Conservation (phyloP, 345 rosid genomes). For the Salix suchowensis region DNA sequence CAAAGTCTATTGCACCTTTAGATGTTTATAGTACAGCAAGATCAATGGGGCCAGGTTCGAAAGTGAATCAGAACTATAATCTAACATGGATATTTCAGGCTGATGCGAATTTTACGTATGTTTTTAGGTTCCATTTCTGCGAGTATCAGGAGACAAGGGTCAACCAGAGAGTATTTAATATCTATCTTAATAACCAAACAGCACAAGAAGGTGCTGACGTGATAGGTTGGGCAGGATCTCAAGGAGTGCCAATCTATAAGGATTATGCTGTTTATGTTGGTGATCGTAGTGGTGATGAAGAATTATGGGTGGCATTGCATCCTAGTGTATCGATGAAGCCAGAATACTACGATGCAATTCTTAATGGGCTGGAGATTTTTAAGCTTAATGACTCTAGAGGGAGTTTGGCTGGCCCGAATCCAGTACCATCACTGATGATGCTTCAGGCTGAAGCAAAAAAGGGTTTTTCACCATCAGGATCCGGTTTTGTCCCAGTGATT, state of each 20-base stretch:
- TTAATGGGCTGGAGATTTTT: slow-evolving; percentile 25
- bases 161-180: slow-evolving; percentile 25
- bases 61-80: slow-evolving; percentile 15
- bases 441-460: slow-evolving; percentile 1
- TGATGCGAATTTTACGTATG: slow-evolving; percentile 22
- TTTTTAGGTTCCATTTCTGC: slow-evolving; percentile 24
- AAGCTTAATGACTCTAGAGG: slow-evolving; percentile 15
- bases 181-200: slow-evolving; percentile 22
- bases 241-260: slow-evolving; percentile 21
- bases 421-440: slow-evolving; percentile 19
- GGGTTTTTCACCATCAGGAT: slow-evolving; percentile 9
- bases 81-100: slow-evolving; percentile 18
- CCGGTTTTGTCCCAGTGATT: not conserved
- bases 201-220: slow-evolving; percentile 23
- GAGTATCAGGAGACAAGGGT: slow-evolving; percentile 2
- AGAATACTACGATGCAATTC: slow-evolving; percentile 19
- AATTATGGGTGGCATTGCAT: slow-evolving; percentile 26
- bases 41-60: slow-evolving; percentile 12
- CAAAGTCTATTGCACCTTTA: slow-evolving; percentile 12
- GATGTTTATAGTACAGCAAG: slow-evolving; percentile 19
- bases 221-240: slow-evolving; percentile 21
- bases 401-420: slow-evolving; percentile 24
- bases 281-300: slow-evolving; percentile 11
- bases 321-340: slow-evolving; percentile 19
- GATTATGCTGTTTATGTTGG: slow-evolving; percentile 15